phyloP scores from a whole-genome alignment of 495 filamentous ascomycete species.

The Penicillium malachiteum region DNA sequence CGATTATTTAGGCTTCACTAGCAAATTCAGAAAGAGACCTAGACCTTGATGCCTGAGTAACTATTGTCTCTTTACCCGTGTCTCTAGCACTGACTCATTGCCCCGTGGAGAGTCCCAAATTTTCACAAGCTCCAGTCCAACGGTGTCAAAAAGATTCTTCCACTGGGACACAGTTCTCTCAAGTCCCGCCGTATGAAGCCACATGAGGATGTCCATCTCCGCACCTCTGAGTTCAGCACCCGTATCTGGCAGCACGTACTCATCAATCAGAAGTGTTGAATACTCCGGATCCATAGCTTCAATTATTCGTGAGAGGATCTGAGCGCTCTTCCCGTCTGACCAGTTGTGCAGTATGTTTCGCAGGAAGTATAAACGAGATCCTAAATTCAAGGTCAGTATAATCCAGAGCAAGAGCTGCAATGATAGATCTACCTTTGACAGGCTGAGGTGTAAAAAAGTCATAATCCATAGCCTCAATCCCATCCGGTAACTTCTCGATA shows the following conservation, averaged over 20 bases:
- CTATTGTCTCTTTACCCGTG: background rate
- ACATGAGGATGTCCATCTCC: slow-evolving; percentile 41
- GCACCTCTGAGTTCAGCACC: slow-evolving; percentile 26
- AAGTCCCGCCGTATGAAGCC: slow-evolving; percentile 27
- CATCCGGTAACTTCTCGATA: slow-evolving; percentile 24
- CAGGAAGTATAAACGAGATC: slow-evolving; percentile 42
- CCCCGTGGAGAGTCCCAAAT: slow-evolving; percentile 25
- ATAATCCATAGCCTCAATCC: slow-evolving; percentile 34
- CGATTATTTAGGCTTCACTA: no score
- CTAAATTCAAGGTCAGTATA: slow-evolving; percentile 15
- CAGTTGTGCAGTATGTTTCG: slow-evolving; percentile 41
- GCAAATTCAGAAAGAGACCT: no score
- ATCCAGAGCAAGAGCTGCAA: no score
- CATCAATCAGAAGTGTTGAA: slow-evolving; percentile 43
- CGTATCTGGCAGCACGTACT: slow-evolving; percentile 38
- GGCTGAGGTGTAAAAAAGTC: slow-evolving; percentile 46
- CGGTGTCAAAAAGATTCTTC: slow-evolving; percentile 29
- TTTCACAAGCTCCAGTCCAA: slow-evolving; percentile 35
- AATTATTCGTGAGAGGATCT: slow-evolving; percentile 20
- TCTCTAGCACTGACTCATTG: slow-evolving; percentile 15
- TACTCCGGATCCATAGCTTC: slow-evolving; percentile 41
- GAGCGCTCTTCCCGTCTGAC: slow-evolving; percentile 25
- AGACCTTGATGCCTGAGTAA: no score
- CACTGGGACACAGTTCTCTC: slow-evolving; percentile 41
- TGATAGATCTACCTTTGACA: slow-evolving; percentile 36